Evolutionary conservation across 306 rosid species (phyloP).

Genomic region (Ammopiptanthus mongolicus): DNA sequence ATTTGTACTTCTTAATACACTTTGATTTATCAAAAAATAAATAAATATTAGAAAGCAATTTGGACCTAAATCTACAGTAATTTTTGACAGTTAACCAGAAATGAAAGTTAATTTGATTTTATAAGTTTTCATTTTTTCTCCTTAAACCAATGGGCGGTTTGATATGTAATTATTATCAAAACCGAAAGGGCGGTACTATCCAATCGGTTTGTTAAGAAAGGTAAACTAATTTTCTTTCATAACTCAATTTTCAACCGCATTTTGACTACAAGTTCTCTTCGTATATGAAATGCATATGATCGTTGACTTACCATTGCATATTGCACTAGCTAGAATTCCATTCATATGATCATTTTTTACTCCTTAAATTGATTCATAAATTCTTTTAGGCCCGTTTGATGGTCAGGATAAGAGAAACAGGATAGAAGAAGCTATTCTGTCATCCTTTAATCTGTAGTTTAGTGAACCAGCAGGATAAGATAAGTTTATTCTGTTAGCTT

Average conservation of each 20-base stretch:
- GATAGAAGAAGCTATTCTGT: no score
- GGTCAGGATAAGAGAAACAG: no score
- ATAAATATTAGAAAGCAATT: background rate
- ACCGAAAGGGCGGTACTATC: background rate
- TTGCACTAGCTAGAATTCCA: constrained; percentile 11
- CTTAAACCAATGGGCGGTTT: background rate
- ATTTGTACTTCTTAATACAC: no score
- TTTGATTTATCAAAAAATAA: no score
- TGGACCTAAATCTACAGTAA: no score
- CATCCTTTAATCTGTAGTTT: no score
- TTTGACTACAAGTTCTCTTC: constrained; percentile 16
- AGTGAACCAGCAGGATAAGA: no score
- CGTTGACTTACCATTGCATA: constrained; percentile 6
- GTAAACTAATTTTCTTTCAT: constrained; percentile 2
- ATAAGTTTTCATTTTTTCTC: background rate
- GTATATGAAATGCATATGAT: constrained; percentile 12
- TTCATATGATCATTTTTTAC: background rate
- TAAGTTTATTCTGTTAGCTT: no score
- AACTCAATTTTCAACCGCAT: constrained; percentile 1
- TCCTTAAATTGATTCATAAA: background rate
- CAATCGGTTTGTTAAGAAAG: background rate
- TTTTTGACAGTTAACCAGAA: background rate
- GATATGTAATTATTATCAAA: constrained; percentile 12
- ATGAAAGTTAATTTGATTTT: background rate
- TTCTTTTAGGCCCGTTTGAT: no score